Evolutionary conservation across 768 basidiomycete genomes (phyloP), one percentile per base, ranked within the genome.

Genomic region (Kwoniella bestiolae): DNA sequence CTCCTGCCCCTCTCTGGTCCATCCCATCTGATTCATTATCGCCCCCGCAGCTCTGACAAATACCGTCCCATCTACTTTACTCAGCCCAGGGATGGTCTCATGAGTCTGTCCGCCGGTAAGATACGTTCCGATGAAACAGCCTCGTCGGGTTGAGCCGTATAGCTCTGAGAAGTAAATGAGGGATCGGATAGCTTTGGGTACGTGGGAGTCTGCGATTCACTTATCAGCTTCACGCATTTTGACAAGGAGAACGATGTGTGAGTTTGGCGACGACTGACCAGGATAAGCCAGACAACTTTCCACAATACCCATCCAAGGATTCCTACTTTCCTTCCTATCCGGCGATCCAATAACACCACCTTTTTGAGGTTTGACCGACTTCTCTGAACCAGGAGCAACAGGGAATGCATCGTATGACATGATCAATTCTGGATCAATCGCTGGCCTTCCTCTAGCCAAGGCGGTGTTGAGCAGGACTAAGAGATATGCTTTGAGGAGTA

Each of bases 151-250:
- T 26, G 61, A 35, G 2, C 75, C 75, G 53, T 70, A 75, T 8
- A 64, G 46, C 1, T 34, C 45, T 9, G 63, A 50, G 56, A 69
- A 68, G 38, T 72, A 59, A 1, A 73, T 28, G 2, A 77, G 60
- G 5, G 73, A 60, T 41, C 75, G 60, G 49, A 75, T 75, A 18
- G 75, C 53, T 62, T 77, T 77, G 21, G 71, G 71, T 0, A 70
- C 66, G 56, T 77, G 75, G 18, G 75, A 74, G 53, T 77, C 75
- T 77, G 23, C 34, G 31, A 56, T 28, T 28, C 1, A 1, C 0
- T 12, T 2, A 53, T 18, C 14, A 53, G 29, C 16, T 26, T 0
- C 28, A 28, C 1, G 11, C 25, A 2, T 28, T 25, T 21, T 21
- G 0, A 55, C 31, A 3, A 32, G 0, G 23, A 31, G 44, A 23